A percentile compares a stretch with the other conserved stretches of the same genome.
Conservation (phyloP, 2,329 filamentous ascomycete species). For the Ophioceras dolichostomum region DNA sequence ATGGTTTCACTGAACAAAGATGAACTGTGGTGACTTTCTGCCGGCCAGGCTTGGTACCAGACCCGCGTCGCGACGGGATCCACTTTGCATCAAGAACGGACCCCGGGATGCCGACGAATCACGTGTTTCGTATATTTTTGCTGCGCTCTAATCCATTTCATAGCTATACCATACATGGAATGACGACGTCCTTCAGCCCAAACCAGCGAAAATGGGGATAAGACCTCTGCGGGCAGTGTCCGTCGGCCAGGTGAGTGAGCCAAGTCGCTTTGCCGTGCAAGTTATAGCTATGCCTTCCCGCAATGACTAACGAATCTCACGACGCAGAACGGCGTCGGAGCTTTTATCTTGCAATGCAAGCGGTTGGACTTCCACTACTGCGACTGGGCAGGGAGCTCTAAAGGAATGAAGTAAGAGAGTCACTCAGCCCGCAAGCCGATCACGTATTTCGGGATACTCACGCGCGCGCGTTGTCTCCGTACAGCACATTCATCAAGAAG, state of each 20-base stretch:
- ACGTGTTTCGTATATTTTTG: no score
- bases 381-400: conserved; percentile 87
- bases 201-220: conserved; percentile 10
- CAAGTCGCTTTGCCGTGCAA: background rate
- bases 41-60: no score
- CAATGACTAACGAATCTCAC: conserved; percentile 1
- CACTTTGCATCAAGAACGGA: no score
- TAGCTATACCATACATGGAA: no score
- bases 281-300: background rate
- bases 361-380: conserved; percentile 94
- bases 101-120: no score
- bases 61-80: no score
- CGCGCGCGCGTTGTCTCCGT: no score
- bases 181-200: background rate
- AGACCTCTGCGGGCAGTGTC: conserved; percentile 10
- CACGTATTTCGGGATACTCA: no score
- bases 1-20: no score
- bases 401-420: conserved; percentile 75
- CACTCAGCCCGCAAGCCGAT: no score
- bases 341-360: conserved; percentile 96
- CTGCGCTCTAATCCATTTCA: no score
- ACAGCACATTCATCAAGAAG: conserved; percentile 69
- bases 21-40: no score
- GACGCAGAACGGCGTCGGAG: conserved; percentile 80
- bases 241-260: conserved; percentile 9